Conservation (phyloP, 2,329 filamentous ascomycete species). For the Arachnomyces sp. region DNA sequence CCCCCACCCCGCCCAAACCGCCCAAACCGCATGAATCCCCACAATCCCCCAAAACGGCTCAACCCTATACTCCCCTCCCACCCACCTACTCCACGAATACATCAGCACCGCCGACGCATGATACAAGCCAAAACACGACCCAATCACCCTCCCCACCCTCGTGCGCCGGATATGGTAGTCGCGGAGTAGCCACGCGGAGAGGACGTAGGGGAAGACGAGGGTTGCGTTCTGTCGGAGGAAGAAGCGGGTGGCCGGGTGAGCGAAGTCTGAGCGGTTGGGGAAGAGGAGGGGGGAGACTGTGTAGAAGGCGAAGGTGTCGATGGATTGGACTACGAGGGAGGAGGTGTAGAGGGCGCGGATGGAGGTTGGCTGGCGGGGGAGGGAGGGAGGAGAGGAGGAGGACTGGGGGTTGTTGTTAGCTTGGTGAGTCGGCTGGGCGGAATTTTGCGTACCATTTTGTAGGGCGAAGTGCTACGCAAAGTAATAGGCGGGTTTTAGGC, state of each 20-base stretch:
- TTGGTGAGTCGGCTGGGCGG: no score
- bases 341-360: conserved; percentile 11
- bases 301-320: conserved; percentile 5
- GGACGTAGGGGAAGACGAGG: conserved; percentile 6
- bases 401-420: no score
- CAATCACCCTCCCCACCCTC: conserved; percentile 9
- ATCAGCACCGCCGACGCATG: conserved; percentile 8
- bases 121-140: conserved; percentile 8
- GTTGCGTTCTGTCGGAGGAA: conserved; percentile 4
- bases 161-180: conserved; percentile 11
- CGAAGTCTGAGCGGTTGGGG: conserved; percentile 8
- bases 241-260: conserved; percentile 9
- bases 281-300: conserved; percentile 11
- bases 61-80: conserved; percentile 8
- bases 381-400: neutral
- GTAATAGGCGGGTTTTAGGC: no score
- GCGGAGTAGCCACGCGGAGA: conserved; percentile 8
- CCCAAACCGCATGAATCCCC: conserved; percentile 8
- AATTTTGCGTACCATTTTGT: no score
- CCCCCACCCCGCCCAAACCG: conserved; percentile 6
- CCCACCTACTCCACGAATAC: conserved; percentile 10
- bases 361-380: conserved; percentile 6
- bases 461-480: no score
- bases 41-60: conserved; percentile 10
- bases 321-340: conserved; percentile 4